Base-by-base conservation (phyloP, 805 yeast species). In the Kuraishia cidri region DNA sequence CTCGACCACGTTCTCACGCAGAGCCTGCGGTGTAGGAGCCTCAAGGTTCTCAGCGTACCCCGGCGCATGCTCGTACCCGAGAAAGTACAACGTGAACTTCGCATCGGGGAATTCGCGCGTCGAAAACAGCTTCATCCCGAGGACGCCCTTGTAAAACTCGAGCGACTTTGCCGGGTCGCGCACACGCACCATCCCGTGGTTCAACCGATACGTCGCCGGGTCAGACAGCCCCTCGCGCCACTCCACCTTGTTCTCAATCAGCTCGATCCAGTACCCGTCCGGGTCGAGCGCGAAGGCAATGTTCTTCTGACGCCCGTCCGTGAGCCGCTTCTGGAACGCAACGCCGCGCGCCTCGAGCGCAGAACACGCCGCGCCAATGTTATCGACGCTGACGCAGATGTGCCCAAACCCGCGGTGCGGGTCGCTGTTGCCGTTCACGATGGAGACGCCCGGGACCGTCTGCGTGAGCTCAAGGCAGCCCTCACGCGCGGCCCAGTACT, bases 271-370 rank as follows among this genome's bases (percentile, higher is more conserved):
- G 62, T 92, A 92, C 46, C 92, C 92, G 58, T 90, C 90, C 5
- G 97, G 97, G 50, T 92, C 98, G 45, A 88, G 70, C 5, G 80
- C 94, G 58, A 90, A 92, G 0, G 97, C 97, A 62, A 92, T 88
- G 56, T 86, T 70, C 57, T 77, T 79, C 60, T 85, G 95, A 58
- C 96, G 77, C 24, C 98, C 98, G 52, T 90, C 97, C 24, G 73
- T 57, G 43, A 88, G 64, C 50, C 67, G 83, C 67, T 90, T 92
- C 60, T 88, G 74, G 66, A 90, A 90, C 32, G 58, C 52, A 35
- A 81, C 96, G 14, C 79, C 82, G 29, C 66, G 62, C 1, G 56
- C 54, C 41, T 79, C 71, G 38, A 90, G 64, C 18, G 62, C 54
- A 26, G 60, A 58, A 55, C 90, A 86, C 5, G 77, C 61, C 8